phyloP scores from a whole-genome alignment of 2,329 filamentous ascomycete species.

The Atkinsonella hypoxylon region DNA sequence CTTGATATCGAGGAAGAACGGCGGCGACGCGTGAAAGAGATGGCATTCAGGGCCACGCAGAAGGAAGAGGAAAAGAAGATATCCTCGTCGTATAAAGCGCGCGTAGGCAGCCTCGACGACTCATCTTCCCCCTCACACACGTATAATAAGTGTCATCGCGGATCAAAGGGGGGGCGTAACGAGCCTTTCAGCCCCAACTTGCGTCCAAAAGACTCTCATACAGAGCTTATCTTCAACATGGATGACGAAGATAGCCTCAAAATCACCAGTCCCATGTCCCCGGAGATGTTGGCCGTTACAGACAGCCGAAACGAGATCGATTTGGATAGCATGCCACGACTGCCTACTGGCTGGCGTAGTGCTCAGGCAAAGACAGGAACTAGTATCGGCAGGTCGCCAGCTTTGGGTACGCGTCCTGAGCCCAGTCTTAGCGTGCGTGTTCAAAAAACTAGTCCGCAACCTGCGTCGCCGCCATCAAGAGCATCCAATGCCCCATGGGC shows the following conservation, averaged over 20 bases:
- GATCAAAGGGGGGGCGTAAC: slow-evolving; percentile 34
- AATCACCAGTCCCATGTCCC: slow-evolving; percentile 18
- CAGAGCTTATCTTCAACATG: slow-evolving; percentile 88
- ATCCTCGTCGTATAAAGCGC: slow-evolving; percentile 47
- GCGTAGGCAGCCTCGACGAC: slow-evolving; percentile 56
- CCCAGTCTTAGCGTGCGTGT: not conserved
- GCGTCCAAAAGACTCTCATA: slow-evolving; percentile 53
- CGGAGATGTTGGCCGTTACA: slow-evolving; percentile 9
- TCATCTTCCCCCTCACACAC: slow-evolving; percentile 27
- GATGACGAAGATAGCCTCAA: slow-evolving; percentile 54
- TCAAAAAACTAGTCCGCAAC: not conserved
- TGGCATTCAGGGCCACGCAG: slow-evolving; percentile 53
- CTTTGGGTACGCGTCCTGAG: not conserved
- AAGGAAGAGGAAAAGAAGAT: slow-evolving; percentile 53
- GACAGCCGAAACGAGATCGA: slow-evolving; percentile 14
- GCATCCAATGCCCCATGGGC: slow-evolving; percentile 35
- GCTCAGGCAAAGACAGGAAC: slow-evolving; percentile 3
- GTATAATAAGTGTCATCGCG: slow-evolving; percentile 33
- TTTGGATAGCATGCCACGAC: slow-evolving; percentile 16
- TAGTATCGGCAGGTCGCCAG: not conserved
- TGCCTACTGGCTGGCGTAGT: slow-evolving; percentile 19
- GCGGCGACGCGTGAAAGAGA: slow-evolving; percentile 60
- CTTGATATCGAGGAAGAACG: slow-evolving; percentile 57
- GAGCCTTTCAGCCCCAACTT: slow-evolving; percentile 54
- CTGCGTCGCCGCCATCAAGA: slow-evolving; percentile 2